Conservation (phyloP, 2,329 filamentous ascomycete genomes). For the Rhinocladiella mackenziei region DNA sequence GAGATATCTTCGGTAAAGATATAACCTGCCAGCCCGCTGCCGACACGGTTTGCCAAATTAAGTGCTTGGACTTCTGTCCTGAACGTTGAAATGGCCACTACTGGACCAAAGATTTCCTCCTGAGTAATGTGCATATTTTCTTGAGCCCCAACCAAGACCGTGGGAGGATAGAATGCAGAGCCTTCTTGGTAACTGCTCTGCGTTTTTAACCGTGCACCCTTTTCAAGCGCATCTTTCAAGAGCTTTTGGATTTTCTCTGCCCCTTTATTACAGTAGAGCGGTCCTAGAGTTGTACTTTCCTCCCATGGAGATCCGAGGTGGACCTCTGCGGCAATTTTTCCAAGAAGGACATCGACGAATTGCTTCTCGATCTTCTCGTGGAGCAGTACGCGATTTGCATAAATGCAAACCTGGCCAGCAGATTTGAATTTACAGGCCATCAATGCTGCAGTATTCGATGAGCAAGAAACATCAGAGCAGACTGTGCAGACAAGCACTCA, state of each 20-base stretch:
- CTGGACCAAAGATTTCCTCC: constrained; percentile 46
- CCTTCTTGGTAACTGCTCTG: constrained; percentile 46
- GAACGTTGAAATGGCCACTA: constrained; percentile 61
- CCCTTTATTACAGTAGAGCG: constrained; percentile 74
- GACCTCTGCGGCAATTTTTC: constrained; percentile 55
- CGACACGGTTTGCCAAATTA: constrained; percentile 9
- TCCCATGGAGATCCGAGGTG: constrained; percentile 73
- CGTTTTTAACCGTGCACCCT: constrained; percentile 65
- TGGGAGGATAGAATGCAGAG: constrained; percentile 75
- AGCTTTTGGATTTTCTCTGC: constrained; percentile 71
- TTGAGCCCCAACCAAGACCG: constrained; percentile 50
- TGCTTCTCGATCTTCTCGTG: not conserved
- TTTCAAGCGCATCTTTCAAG: constrained; percentile 72
- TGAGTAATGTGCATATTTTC: constrained; percentile 42
- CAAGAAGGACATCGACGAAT: not conserved
- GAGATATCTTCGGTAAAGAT: constrained; percentile 23
- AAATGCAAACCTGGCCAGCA: not conserved
- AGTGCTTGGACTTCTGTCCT: constrained; percentile 22
- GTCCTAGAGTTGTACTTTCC: constrained; percentile 72
- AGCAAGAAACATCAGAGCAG: not conserved
- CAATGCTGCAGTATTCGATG: not conserved
- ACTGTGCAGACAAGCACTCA: not conserved
- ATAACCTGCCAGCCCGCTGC: constrained; percentile 16
- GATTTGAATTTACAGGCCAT: not conserved
- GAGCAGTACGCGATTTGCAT: not conserved